Evolutionary conservation across 208 protist species (phyloP).

Genomic region (Blastocrithidia nonstop): DNA sequence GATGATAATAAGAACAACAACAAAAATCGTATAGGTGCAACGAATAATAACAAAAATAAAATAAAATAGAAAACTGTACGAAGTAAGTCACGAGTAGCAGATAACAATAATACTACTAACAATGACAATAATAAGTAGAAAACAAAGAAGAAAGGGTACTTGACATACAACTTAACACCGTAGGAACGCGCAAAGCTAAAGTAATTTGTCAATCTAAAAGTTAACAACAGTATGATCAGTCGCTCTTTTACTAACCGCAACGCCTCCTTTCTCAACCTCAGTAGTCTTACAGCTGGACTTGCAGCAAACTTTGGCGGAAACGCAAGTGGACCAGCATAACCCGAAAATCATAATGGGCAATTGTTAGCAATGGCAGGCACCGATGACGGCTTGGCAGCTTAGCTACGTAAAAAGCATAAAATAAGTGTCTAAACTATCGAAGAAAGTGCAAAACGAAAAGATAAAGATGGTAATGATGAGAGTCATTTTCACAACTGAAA

Average conservation of each 20-base stretch:
- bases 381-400: conserved; percentile 28
- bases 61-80: conserved; percentile 5
- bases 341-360: conserved; percentile 23
- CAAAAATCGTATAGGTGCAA: conserved; percentile 1
- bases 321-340: conserved; percentile 5
- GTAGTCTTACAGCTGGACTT: conserved; percentile 2
- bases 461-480: neutral
- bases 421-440: conserved; percentile 4
- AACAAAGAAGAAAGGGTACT: conserved; percentile 46
- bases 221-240: conserved; percentile 4
- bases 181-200: conserved; percentile 54
- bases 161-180: conserved; percentile 64
- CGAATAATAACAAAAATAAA: conserved; percentile 5
- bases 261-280: conserved; percentile 7
- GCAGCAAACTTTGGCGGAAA: conserved; percentile 4
- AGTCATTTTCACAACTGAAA: neutral
- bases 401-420: conserved; percentile 53
- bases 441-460: neutral
- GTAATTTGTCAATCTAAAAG: conserved; percentile 20
- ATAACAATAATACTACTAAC: conserved; percentile 1
- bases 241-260: neutral
- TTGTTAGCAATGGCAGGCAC: conserved; percentile 26
- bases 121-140: conserved; percentile 2
- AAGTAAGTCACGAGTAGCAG: neutral
- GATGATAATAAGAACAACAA: neutral